A percentile compares a stretch with the other conserved stretches of the same genome.
Conservation (phyloP, 2,329 filamentous ascomycete species). For the Teratosphaeria epicoccoides region DNA sequence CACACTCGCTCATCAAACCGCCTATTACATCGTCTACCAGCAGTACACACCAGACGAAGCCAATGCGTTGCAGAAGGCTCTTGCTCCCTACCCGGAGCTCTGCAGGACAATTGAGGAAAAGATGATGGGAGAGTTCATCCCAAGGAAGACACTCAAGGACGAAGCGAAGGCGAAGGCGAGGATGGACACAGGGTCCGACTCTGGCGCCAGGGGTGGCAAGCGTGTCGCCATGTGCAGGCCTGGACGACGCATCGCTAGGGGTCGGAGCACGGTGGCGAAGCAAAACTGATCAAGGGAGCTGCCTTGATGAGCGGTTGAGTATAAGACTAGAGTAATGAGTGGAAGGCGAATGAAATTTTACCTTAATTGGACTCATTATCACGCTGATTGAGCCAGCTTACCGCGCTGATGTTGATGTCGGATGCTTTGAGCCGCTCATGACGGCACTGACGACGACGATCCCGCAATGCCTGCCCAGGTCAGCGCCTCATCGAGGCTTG, state of each 20-base stretch:
- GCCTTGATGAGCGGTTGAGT: too few relatives aligned
- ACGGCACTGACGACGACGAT: too few relatives aligned
- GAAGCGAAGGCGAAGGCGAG: not conserved
- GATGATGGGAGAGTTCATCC: slow-evolving; percentile 1
- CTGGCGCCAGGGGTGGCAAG: not conserved
- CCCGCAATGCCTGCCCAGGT: too few relatives aligned
- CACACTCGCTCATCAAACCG: slow-evolving; percentile 6
- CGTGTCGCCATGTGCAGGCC: not conserved
- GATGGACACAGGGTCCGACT: too few relatives aligned
- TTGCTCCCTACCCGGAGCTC: not conserved
- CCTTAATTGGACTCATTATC: too few relatives aligned
- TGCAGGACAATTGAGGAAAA: slow-evolving; percentile 1
- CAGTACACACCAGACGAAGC: slow-evolving; percentile 1
- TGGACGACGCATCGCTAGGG: slow-evolving; percentile 1
- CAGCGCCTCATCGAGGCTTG: too few relatives aligned
- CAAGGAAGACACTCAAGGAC: not conserved
- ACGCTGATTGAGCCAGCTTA: too few relatives aligned
- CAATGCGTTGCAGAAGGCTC: slow-evolving; percentile 1
- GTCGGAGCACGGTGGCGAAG: not conserved
- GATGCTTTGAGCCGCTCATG: too few relatives aligned
- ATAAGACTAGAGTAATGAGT: too few relatives aligned
- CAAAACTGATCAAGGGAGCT: too few relatives aligned
- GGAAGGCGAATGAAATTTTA: too few relatives aligned
- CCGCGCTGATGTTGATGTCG: too few relatives aligned
- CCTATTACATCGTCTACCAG: slow-evolving; percentile 2